Conservation (phyloP, 2,329 filamentous ascomycete genomes). For the Sporothrix protearum region DNA sequence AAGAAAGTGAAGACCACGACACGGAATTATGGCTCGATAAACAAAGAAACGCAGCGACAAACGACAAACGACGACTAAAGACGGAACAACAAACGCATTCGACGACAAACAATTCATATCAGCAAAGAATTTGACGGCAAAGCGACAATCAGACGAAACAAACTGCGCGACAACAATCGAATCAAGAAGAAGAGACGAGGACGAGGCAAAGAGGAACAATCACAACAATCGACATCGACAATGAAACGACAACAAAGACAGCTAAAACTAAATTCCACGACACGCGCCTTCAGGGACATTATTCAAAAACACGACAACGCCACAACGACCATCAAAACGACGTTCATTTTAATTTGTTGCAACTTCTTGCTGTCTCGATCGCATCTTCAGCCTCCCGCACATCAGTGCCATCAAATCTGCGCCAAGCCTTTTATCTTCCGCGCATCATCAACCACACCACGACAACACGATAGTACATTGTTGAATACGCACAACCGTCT, state of each 20-base stretch:
- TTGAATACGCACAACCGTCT: background rate
- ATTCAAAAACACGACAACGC: background rate
- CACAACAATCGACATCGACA: background rate
- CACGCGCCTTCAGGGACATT: background rate
- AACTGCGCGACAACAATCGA: no score
- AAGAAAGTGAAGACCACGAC: background rate
- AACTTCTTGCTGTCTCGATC: background rate
- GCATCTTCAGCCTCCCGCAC: background rate
- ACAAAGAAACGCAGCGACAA: background rate
- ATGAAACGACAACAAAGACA: background rate
- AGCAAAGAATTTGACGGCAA: background rate
- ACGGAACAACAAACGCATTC: background rate
- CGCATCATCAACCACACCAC: background rate
- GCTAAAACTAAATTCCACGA: background rate
- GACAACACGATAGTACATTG: background rate
- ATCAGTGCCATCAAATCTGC: background rate
- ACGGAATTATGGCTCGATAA: background rate
- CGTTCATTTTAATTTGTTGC: background rate
- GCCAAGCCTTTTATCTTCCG: background rate
- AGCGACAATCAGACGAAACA: background rate
- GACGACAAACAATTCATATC: background rate
- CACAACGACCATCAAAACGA: background rate
- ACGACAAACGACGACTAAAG: background rate
- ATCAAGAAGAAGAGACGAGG: background rate
- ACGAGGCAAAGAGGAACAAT: background rate